phyloP scores from a whole-genome alignment of 75 land plant genomes.

The Sequoia sempervirens region DNA sequence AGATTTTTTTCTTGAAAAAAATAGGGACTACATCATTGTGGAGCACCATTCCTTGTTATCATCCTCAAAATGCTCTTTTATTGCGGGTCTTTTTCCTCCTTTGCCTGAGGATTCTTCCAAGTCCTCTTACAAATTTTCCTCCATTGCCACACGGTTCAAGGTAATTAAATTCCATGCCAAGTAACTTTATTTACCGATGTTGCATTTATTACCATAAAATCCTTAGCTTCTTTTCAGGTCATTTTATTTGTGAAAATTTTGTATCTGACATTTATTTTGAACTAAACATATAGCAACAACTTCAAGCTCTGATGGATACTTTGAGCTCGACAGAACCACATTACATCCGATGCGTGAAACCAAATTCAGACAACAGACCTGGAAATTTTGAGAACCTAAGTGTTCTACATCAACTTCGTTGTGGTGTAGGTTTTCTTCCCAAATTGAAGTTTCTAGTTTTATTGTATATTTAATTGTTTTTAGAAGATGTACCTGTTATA shows the following conservation, averaged over 20 bases:
- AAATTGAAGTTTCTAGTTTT: neutral
- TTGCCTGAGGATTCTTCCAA: conserved; percentile 71
- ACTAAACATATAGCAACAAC: conserved; percentile 78
- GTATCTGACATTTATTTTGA: neutral
- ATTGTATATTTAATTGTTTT: neutral
- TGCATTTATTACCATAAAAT: neutral
- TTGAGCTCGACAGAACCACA: conserved; percentile 87
- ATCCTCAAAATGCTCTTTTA: conserved; percentile 81
- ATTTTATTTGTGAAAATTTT: neutral
- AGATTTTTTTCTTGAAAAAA: conserved; percentile 88
- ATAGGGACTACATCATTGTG: conserved; percentile 89
- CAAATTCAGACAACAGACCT: conserved; percentile 82
- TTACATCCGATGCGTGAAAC: conserved; percentile 96
- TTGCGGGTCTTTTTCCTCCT: conserved; percentile 76
- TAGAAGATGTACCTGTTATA: neutral
- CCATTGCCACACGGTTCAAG: conserved; percentile 91
- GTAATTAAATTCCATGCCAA: conserved; percentile 22
- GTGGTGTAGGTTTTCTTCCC: conserved; percentile 70
- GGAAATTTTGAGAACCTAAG: conserved; percentile 90
- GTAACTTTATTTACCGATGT: neutral
- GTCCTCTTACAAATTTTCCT: conserved; percentile 92
- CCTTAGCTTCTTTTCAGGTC: neutral
- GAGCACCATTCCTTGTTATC: conserved; percentile 88
- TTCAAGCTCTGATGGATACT: conserved; percentile 93
- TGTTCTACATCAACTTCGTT: conserved; percentile 90